Conservation (phyloP, 768 basidiomycete genomes). For the Hemileccinum rubropunctum region DNA sequence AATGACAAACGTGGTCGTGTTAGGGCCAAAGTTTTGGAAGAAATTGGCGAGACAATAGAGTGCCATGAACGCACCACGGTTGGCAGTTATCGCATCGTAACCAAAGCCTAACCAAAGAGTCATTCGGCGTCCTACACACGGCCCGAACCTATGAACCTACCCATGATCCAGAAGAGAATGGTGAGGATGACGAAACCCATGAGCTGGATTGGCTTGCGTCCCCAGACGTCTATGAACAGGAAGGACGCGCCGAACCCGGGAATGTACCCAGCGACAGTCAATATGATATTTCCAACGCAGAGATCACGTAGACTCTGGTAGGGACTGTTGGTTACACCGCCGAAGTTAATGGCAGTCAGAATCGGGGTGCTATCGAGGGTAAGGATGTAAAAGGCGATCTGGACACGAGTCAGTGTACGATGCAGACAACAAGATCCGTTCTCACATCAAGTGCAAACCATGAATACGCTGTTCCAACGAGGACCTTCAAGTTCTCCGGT, state of each 20-base stretch:
- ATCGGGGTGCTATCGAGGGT: slow-evolving; percentile 77
- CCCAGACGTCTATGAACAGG: slow-evolving; percentile 69
- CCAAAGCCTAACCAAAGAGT: slow-evolving; percentile 49
- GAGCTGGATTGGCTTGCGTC: slow-evolving; percentile 74
- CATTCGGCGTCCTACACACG: neutral
- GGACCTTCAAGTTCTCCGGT: slow-evolving; percentile 72
- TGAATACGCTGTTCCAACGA: slow-evolving; percentile 71
- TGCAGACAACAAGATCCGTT: slow-evolving; percentile 31
- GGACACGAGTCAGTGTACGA: neutral
- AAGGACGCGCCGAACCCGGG: slow-evolving; percentile 63
- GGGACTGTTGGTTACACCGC: slow-evolving; percentile 39
- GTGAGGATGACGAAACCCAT: slow-evolving; percentile 71
- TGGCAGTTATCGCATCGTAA: slow-evolving; percentile 46
- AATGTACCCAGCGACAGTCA: slow-evolving; percentile 69
- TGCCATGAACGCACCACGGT: slow-evolving; percentile 59
- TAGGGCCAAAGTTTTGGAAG: slow-evolving; percentile 53
- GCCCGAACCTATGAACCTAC: slow-evolving; percentile 34
- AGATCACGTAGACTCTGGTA: slow-evolving; percentile 58
- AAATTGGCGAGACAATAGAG: slow-evolving; percentile 80
- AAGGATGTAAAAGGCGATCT: slow-evolving; percentile 85
- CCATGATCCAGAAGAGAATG: slow-evolving; percentile 61
- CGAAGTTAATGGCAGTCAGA: slow-evolving; percentile 60
- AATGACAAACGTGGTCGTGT: slow-evolving; percentile 69
- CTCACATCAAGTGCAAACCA: slow-evolving; percentile 85
- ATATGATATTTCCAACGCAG: slow-evolving; percentile 66